Base-by-base conservation (phyloP, 345 rosid species). In the Brassica nigra region DNA sequence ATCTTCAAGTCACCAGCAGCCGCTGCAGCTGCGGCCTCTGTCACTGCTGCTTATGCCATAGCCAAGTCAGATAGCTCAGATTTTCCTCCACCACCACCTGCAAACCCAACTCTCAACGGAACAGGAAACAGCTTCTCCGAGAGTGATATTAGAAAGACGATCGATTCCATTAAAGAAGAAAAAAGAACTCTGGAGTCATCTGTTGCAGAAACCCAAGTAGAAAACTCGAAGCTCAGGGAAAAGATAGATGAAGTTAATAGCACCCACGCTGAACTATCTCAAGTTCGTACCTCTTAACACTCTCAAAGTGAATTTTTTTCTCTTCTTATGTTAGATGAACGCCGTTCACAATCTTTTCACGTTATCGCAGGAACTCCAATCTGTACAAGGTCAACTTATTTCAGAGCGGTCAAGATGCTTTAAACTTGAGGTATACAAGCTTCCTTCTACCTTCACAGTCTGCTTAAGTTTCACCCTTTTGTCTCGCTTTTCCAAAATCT, bases 381-480 rank as follows among this genome's bases (percentile, higher is more conserved):
- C 98, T 20, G 96, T 95, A 70, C 94, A 89, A 82, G 93, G 97
- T 82, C 98, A 93, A 84, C 90, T 91, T 66, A 83, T 82, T 59
- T 84, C 97, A 2, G 99, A 95, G 88, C 90, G 97, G 84, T 95
- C 98, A 83, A 89, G 99, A 91, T 95, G 97, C 92, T 91, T 90
- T 70, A 95, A 93, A 83, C 88, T 93, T 69, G 99, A 95, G 99
- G 99, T 95, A 61, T 10, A 58, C 52, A 76, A 10, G 62, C 63
- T 8, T 62, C 36, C 66, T 28, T 4, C 63, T 39, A 8, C 55
- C 31, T 74, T 59, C 12, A 58, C 29, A 72, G 37, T 42, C 72
- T 75, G 31, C 68, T 63, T 12, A 69, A 68, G 71, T 36, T 75
- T 62, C 20, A 4, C 1, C 31, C 54, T 52, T 58, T 68, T 27